Conservation (phyloP, 345 rosid species). For the Heritiera fomes region DNA sequence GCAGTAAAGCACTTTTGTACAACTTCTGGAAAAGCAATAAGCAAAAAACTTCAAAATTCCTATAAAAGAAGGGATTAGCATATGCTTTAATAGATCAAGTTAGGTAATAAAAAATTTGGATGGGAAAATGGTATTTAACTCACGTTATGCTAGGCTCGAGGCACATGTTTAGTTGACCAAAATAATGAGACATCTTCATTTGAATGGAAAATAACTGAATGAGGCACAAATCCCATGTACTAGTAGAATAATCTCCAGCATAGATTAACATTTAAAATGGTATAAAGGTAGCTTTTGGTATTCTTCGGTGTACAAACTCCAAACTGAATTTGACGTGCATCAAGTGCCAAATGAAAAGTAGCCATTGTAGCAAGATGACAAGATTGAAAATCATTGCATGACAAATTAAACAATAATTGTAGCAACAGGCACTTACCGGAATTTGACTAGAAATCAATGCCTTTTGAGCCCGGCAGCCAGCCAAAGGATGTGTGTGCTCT, state of each 20-base stretch:
- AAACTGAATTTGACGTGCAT: not conserved
- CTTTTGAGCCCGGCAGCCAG: conserved; percentile 75
- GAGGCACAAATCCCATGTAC: not conserved
- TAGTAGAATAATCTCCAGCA: not conserved
- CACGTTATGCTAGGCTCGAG: not conserved
- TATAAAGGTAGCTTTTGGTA: not conserved
- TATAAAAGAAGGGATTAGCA: not conserved
- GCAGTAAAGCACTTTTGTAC: not conserved
- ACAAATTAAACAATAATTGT: not conserved
- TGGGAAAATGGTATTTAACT: not conserved
- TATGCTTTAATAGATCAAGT: not conserved
- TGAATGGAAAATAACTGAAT: not conserved
- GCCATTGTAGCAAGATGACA: not conserved
- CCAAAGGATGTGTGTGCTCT: conserved; percentile 79
- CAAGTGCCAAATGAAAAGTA: not conserved
- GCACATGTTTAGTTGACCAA: not conserved
- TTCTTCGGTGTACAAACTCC: not conserved
- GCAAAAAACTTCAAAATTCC: not conserved
- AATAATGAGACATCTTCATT: not conserved
- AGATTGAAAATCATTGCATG: no score
- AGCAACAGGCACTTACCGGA: conserved; percentile 60
- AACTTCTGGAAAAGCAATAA: not conserved
- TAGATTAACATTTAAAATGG: not conserved
- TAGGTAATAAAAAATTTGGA: not conserved
- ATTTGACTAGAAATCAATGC: conserved; percentile 85